These are phyloP conservation scores for Sabuloglossum arenarium DNA, from an alignment of 495 filamentous ascomycete species.

Conservation along the genomic window DNA sequence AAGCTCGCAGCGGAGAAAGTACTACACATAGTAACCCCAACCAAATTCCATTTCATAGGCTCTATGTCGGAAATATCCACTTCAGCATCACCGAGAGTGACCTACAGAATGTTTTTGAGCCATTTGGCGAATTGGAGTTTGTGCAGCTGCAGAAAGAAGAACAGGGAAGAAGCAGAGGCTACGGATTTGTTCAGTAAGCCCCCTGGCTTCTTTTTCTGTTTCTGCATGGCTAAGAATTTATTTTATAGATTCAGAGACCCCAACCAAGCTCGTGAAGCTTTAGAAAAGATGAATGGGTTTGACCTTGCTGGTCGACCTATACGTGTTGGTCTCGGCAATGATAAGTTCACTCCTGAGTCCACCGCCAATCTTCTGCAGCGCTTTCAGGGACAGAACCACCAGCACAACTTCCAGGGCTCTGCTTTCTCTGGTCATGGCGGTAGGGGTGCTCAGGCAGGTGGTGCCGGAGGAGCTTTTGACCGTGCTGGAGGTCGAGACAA, in stretches of 20 bases:
- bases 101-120: conserved; percentile 90
- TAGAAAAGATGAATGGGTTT: conserved; percentile 99
- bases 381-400: conserved; percentile 59
- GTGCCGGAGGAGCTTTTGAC: conserved; percentile 60
- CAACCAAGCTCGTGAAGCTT: conserved; percentile 71
- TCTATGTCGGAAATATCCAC: conserved; percentile 99
- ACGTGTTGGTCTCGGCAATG: conserved; percentile 97
- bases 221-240: conserved; percentile 7
- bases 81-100: conserved; percentile 98
- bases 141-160: conserved; percentile 95
- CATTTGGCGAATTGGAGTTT: conserved; percentile 94
- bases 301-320: conserved; percentile 95
- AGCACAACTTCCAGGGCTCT: conserved; percentile 75
- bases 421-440: conserved; percentile 83
- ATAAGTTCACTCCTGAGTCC: conserved; percentile 99
- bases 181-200: conserved; percentile 97
- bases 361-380: conserved; percentile 79
- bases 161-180: conserved; percentile 73
- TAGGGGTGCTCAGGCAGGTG: conserved; percentile 66
- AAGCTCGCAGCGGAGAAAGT: conserved; percentile 66
- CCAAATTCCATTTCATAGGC: conserved; percentile 86
- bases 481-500: conserved; percentile 78
- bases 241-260: conserved; percentile 68
- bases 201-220: conserved; percentile 12
- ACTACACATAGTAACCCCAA: conserved; percentile 38